A percentile compares a stretch with the other conserved stretches of the same genome.
Conservation (phyloP, 441 rosid genomes). For the Capsella rubella region DNA sequence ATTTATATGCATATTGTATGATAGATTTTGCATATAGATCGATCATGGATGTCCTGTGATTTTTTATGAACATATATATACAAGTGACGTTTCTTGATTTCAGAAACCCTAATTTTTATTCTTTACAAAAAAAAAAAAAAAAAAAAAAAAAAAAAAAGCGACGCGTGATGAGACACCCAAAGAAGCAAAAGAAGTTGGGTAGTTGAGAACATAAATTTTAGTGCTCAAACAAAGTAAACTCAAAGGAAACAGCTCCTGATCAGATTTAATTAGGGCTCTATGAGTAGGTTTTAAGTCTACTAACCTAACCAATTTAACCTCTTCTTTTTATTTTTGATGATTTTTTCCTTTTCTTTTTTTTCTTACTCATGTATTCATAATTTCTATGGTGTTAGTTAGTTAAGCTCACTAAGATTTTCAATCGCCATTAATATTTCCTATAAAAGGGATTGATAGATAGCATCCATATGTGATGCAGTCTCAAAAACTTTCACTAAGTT, state of each 20-base stretch:
- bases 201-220: constrained; percentile 36
- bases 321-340: constrained; percentile 16
- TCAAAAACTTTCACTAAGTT: constrained; percentile 35
- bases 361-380: constrained; percentile 7
- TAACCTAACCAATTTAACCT: not conserved
- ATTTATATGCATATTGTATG: constrained; percentile 24
- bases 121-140: not conserved
- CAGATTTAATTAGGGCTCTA: constrained; percentile 41
- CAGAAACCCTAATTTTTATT: constrained; percentile 41
- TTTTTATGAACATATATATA: constrained; percentile 10
- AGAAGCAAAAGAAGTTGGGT: constrained; percentile 41
- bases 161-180: constrained; percentile 32
- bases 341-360: not conserved
- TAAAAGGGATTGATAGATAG: constrained; percentile 34
- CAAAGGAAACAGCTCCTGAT: constrained; percentile 39
- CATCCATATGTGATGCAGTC: constrained; percentile 34
- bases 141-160: too few species aligned
- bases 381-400: not conserved
- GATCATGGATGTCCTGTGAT: constrained; percentile 18
- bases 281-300: constrained; percentile 35
- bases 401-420: constrained; percentile 13
- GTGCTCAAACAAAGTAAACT: constrained; percentile 43
- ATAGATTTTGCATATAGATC: constrained; percentile 19
- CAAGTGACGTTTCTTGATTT: constrained; percentile 24
- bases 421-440: constrained; percentile 29